Evolutionary conservation across 306 rosid genomes (phyloP).

Genomic region (Begonia peltatifolia): DNA sequence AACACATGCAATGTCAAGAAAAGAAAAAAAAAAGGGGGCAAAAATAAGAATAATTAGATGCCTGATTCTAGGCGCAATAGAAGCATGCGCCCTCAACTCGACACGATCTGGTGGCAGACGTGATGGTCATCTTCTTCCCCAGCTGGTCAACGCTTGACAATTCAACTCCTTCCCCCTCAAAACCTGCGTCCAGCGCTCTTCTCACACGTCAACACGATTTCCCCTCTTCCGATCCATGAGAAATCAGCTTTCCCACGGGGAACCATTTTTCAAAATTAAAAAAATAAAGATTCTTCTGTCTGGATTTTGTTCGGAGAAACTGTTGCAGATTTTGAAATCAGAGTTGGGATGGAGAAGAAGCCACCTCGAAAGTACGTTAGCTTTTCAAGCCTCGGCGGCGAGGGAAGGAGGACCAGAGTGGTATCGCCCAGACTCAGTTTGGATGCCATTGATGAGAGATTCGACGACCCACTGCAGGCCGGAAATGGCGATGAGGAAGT

Average conservation of each 20-base stretch:
- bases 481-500: conserved; percentile 1
- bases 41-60: too few species aligned
- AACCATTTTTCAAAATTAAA: too few species aligned
- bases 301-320: too few species aligned
- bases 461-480: not conserved
- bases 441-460: conserved; percentile 6
- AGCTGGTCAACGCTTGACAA: not conserved
- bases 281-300: too few species aligned
- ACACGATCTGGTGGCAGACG: not conserved
- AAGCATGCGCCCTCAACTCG: not conserved
- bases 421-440: conserved; percentile 3
- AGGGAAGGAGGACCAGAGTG: conserved; percentile 2
- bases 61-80: not conserved
- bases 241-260: too few species aligned
- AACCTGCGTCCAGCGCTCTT: not conserved
- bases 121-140: not conserved
- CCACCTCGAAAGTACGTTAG: conserved; percentile 13
- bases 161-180: not conserved
- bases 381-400: conserved; percentile 4
- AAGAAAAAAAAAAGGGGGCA: too few species aligned
- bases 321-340: too few species aligned
- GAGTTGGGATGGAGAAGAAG: conserved; percentile 13
- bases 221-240: too few species aligned
- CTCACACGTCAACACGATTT: not conserved
- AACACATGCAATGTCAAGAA: too few species aligned